Evolutionary conservation across 192 early-diverging fungal genomes (phyloP), one percentile per base, ranked within the genome.

Genomic region (Coemansia sp.): DNA sequence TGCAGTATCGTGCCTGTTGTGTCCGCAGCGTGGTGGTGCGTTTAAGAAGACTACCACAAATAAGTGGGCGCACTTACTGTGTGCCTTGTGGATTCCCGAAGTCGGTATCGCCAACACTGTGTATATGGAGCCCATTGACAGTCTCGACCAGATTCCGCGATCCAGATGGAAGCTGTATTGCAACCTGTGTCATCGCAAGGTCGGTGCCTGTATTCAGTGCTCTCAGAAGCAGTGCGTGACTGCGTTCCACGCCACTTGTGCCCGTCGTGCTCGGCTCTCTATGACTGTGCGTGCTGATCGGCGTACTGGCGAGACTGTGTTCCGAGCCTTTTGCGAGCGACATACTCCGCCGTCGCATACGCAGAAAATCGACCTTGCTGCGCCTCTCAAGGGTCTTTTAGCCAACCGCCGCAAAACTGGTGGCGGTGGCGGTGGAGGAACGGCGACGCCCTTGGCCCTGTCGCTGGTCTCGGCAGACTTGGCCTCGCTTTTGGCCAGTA

Each of bases 81-180:
- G 98, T 68, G 94, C 97, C 0, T 86, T 95, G 68, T 99, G 94
- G 94, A 98, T 99, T 43, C 98, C 98, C 9, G 98, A 98, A 77
- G 92, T 92, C 32, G 81, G 84, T 7, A 85, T 98, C 9, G 86
- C 89, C 35, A 99, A 99, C 74, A 73, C 89, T 8, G 93, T 92
- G 2, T 94, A 95, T 67, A 99, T 99, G 98, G 98, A 99, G 65
- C 98, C 98, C 0, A 94, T 99, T 59, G 96, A 96, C 70, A 87
- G 91, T 63, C 87, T 99, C 9, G 92, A 95, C 22, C 87, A 89
- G 61, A 92, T 99, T 25, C 98, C 96, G 9, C 85, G 87, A 35
- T 92, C 91, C 43, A 86, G 96, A 40, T 98, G 94, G 96, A 87
- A 82, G 45, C 76, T 98, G 65, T 79, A 77, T 14, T 98, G 98